Evolutionary conservation across 805 yeast species (phyloP).

Genomic region (Naumovozyma dairenensis): DNA sequence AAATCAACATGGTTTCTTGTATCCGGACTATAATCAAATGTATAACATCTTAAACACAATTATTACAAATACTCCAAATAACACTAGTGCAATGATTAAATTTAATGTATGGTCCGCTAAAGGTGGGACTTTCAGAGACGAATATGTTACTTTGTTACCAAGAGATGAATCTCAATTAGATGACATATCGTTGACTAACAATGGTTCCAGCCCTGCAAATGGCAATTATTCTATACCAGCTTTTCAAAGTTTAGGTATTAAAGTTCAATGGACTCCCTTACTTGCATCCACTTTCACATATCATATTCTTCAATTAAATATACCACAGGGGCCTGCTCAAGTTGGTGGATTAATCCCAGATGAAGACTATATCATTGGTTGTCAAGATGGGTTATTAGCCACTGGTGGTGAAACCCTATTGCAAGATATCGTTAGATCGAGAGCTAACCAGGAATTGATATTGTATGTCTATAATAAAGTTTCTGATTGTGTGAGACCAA

Average conservation of each 20-base stretch:
- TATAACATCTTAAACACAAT: slow-evolving; percentile 15
- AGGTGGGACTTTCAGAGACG: slow-evolving; percentile 53
- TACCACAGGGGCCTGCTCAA: slow-evolving; percentile 67
- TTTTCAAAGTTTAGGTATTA: slow-evolving; percentile 50
- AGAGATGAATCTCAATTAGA: slow-evolving; percentile 20
- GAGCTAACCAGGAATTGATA: slow-evolving; percentile 36
- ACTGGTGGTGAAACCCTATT: slow-evolving; percentile 81
- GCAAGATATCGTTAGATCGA: slow-evolving; percentile 53
- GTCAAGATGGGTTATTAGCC: slow-evolving; percentile 74
- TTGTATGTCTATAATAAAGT: slow-evolving; percentile 82
- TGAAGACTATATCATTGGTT: slow-evolving; percentile 81
- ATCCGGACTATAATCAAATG: slow-evolving; percentile 37
- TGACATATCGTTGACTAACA: slow-evolving; percentile 25
- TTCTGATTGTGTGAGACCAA: slow-evolving; percentile 77
- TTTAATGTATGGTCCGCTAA: slow-evolving; percentile 80
- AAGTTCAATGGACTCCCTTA: slow-evolving; percentile 70
- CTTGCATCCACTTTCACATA: slow-evolving; percentile 74
- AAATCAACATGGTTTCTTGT: slow-evolving; percentile 27
- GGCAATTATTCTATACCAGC: slow-evolving; percentile 16
- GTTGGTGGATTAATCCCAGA: slow-evolving; percentile 74
- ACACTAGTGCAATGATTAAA: slow-evolving; percentile 21
- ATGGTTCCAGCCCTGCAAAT: slow-evolving; percentile 10
- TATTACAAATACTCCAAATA: slow-evolving; percentile 15
- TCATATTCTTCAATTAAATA: slow-evolving; percentile 68
- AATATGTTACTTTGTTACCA: slow-evolving; percentile 27